A percentile compares a stretch with the other conserved stretches of the same genome.
phyloP scores from a whole-genome alignment of 192 early-diverging fungal genomes.

The Coemansia biformis region DNA sequence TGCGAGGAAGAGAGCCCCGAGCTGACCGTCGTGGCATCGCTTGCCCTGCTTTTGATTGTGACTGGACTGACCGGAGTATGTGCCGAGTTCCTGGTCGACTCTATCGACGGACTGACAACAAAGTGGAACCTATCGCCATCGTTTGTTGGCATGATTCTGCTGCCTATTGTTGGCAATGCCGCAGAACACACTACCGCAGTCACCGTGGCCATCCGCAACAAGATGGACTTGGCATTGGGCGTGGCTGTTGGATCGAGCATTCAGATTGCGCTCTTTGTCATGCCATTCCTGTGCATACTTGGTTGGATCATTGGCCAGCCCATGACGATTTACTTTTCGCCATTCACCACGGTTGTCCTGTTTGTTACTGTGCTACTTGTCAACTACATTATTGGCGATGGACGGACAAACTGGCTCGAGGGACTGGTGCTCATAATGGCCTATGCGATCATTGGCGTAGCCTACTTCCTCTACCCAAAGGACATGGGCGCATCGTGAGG shows the following conservation, averaged over 20 bases:
- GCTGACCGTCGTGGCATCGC: conserved; percentile 50
- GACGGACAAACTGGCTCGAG: conserved; percentile 88
- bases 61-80: conserved; percentile 72
- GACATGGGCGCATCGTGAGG: conserved; percentile 30
- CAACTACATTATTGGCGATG: conserved; percentile 78
- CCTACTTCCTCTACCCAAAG: conserved; percentile 70
- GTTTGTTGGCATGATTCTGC: conserved; percentile 86
- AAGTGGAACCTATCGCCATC: conserved; percentile 66
- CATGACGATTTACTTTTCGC: conserved; percentile 78
- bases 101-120: conserved; percentile 71
- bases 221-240: conserved; percentile 87
- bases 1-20: conserved; percentile 64
- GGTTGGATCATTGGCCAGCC: conserved; percentile 80
- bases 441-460: conserved; percentile 80
- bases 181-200: conserved; percentile 84
- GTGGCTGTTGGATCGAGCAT: conserved; percentile 85
- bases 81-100: conserved; percentile 79
- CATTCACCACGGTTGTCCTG: conserved; percentile 75
- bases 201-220: conserved; percentile 73
- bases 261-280: conserved; percentile 83
- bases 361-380: conserved; percentile 77
- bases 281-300: conserved; percentile 62
- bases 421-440: conserved; percentile 75
- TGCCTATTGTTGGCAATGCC: conserved; percentile 90
- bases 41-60: conserved; percentile 55